phyloP scores from a whole-genome alignment of 768 basidiomycete species.

The Candolleomyces eurysporus region DNA sequence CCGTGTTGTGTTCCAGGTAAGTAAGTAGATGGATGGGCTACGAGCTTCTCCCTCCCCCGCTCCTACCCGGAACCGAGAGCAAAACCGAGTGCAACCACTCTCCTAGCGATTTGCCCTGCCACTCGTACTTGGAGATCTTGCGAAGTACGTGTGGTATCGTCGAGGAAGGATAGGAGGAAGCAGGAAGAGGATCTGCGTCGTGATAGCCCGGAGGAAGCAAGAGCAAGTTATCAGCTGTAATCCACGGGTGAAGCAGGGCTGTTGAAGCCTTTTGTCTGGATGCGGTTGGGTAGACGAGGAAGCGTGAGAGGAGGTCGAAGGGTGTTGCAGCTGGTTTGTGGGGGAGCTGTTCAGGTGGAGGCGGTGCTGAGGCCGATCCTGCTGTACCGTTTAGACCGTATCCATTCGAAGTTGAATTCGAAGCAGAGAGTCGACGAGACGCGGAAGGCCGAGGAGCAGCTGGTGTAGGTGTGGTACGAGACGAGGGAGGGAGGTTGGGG shows the following conservation, averaged over 20 bases:
- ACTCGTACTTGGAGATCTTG: constrained; percentile 15
- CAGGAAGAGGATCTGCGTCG: neutral
- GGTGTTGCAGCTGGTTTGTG: constrained; percentile 18
- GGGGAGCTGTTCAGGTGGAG: constrained; percentile 10
- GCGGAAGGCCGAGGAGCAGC: constrained; percentile 1
- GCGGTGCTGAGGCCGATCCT: constrained; percentile 4
- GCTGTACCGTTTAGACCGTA: constrained; percentile 4
- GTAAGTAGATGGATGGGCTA: neutral
- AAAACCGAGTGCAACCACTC: constrained; percentile 17
- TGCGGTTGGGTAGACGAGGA: constrained; percentile 60
- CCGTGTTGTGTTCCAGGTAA: no score
- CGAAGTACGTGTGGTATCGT: neutral
- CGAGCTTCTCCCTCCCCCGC: neutral
- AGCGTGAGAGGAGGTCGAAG: constrained; percentile 55
- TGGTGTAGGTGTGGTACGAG: neutral
- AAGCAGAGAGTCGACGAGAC: neutral
- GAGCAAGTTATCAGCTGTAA: constrained; percentile 33
- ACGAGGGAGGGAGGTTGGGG: constrained; percentile 55
- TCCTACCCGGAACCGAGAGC: neutral
- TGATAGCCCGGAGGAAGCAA: constrained; percentile 31
- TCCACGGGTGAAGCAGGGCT: constrained; percentile 62
- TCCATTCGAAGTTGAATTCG: constrained; percentile 1
- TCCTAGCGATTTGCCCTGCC: constrained; percentile 26
- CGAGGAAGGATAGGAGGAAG: neutral
- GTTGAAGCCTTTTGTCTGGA: constrained; percentile 45